Conservation (phyloP, 1,284 basidiomycete species). For the Ceratobasidium theobromae region DNA sequence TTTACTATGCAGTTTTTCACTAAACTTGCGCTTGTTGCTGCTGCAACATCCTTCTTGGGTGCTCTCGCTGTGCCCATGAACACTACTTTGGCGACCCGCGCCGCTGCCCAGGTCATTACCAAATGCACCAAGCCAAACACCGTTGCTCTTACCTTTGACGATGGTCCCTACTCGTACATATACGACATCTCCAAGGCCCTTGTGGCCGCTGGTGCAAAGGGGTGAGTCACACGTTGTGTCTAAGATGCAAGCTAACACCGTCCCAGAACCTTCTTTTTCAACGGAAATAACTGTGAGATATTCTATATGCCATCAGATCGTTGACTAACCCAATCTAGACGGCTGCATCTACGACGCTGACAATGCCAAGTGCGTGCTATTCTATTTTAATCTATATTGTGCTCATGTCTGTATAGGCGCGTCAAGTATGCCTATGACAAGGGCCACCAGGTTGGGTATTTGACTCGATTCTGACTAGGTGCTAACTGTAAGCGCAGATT, state of each 20-base stretch:
- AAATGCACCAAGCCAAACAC: conserved; percentile 34
- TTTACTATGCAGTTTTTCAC: conserved; percentile 30
- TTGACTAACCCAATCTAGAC: neutral
- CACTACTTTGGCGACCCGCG: neutral
- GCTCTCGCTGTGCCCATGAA: neutral
- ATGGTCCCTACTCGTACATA: conserved; percentile 32
- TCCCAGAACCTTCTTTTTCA: conserved; percentile 25
- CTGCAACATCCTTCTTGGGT: too few species aligned
- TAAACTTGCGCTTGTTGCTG: conserved; percentile 19
- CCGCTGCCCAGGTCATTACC: conserved; percentile 28
- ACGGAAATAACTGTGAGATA: conserved; percentile 24
- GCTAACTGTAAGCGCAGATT: too few species aligned
- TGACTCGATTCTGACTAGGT: neutral
- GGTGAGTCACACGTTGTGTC: too few species aligned
- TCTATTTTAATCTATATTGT: neutral
- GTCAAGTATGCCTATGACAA: conserved; percentile 31
- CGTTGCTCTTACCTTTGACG: conserved; percentile 35
- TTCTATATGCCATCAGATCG: neutral
- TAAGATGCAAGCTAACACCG: too few species aligned
- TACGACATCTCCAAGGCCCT: conserved; percentile 34
- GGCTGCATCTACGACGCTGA: conserved; percentile 36
- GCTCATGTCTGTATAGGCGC: conserved; percentile 5
- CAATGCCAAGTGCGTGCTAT: conserved; percentile 12
- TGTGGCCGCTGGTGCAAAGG: conserved; percentile 34
- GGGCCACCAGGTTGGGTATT: conserved; percentile 26